Conservation (phyloP, 768 basidiomycete species). For the Phanerochaete carnosa region DNA sequence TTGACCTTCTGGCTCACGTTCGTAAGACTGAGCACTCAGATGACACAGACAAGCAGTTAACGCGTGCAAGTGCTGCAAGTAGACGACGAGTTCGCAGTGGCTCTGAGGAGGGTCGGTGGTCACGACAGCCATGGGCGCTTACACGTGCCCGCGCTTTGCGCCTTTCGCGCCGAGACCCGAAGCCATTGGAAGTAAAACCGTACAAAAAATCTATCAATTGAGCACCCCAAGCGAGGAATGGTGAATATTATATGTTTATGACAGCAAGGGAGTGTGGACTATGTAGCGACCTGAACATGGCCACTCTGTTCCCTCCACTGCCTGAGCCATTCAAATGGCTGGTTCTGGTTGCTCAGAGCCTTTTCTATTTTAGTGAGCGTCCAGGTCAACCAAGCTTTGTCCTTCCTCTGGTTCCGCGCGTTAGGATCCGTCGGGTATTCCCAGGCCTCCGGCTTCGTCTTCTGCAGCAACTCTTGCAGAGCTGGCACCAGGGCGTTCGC, state of each 20-base stretch:
- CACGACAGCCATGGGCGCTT: background rate
- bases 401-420: conserved; percentile 28
- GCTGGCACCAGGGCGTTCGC: conserved; percentile 41
- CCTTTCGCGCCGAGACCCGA: no score
- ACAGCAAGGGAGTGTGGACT: background rate
- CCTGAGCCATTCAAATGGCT: conserved; percentile 23
- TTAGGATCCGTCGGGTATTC: conserved; percentile 14
- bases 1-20: conserved; percentile 2
- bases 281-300: conserved; percentile 14
- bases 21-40: background rate
- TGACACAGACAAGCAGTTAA: background rate
- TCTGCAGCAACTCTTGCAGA: conserved; percentile 32
- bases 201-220: background rate
- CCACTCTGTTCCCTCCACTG: conserved; percentile 25
- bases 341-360: conserved; percentile 27
- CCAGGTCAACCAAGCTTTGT: conserved; percentile 35
- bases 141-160: background rate
- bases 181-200: no score
- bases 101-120: background rate
- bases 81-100: background rate
- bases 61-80: background rate
- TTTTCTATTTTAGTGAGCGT: conserved; percentile 34
- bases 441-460: conserved; percentile 15
- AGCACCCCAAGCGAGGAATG: background rate
- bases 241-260: background rate